Evolutionary conservation across 495 filamentous ascomycete genomes (phyloP).

Genomic region (Neurospora pannonica): DNA sequence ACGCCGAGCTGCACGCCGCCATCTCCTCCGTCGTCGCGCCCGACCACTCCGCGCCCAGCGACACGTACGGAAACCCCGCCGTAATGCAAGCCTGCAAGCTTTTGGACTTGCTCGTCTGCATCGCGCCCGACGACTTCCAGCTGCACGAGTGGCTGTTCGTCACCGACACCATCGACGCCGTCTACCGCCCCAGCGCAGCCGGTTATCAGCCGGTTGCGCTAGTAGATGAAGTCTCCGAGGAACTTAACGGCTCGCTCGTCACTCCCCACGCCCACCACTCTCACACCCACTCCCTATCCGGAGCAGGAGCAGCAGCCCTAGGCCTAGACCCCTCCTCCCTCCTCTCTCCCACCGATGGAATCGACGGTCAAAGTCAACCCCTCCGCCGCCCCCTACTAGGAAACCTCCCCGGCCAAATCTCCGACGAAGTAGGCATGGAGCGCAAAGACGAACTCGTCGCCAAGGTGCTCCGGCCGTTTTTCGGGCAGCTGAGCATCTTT

Average conservation of each 20-base stretch:
- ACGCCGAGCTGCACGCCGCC: slow-evolving; percentile 73
- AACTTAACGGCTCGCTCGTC: slow-evolving; percentile 39
- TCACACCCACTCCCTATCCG: not conserved
- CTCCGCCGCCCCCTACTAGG: slow-evolving; percentile 40
- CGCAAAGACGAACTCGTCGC: slow-evolving; percentile 63
- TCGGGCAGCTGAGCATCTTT: slow-evolving; percentile 81
- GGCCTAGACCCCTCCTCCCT: not conserved
- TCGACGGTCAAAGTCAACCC: not conserved
- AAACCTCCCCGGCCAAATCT: slow-evolving; percentile 30
- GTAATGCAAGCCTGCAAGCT: slow-evolving; percentile 89
- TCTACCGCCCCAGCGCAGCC: slow-evolving; percentile 60
- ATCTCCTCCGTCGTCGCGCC: slow-evolving; percentile 66
- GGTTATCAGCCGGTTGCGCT: slow-evolving; percentile 65
- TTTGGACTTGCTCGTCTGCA: slow-evolving; percentile 72
- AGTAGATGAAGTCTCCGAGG: slow-evolving; percentile 78
- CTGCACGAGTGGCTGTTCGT: slow-evolving; percentile 93
- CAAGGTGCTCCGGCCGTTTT: slow-evolving; percentile 76
- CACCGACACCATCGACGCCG: slow-evolving; percentile 92
- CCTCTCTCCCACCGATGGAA: not conserved
- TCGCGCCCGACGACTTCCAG: slow-evolving; percentile 91
- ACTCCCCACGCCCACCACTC: not conserved
- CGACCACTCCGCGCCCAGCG: slow-evolving; percentile 48
- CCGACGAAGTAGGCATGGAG: slow-evolving; percentile 38
- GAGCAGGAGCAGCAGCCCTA: not conserved
- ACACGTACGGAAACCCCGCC: slow-evolving; percentile 63